Base-by-base conservation (phyloP, 2,329 filamentous ascomycete genomes). In the Blastomyces silverae region DNA sequence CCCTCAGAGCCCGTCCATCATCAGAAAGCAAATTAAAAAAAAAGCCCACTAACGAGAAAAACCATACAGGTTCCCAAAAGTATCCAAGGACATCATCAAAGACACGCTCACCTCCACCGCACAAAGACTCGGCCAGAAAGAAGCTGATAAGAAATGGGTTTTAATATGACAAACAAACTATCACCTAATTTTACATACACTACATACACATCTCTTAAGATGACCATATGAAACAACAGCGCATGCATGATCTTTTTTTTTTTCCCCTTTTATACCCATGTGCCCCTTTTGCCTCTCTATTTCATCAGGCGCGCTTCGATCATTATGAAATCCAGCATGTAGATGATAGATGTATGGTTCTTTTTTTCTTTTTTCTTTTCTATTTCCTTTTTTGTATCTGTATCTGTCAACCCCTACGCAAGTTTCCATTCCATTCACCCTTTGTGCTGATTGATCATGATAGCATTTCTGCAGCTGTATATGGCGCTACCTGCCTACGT, bases 21-120 rank as follows among this genome's bases (percentile, higher is more conserved):
- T 37, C 10, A 37, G 34, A 37, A 37, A 37, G 34, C 34, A 37
- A 37, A 37, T 10, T 34, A 4, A 34, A 37, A 20, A 20, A 20
- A 0, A 44, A 4, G 13, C 42, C 3, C 42, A n/a, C 39, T 61
- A 42, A 61, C 28, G 2, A 61, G 28, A 61, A n/a, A 39, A 2
- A 2, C 37, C 25, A 20, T 48, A 15, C 69, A 85, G 83, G 69
- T 91, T 93, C 69, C 85, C 87, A 0, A 87, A 87, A 67, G 83
- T 87, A 57, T 85, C 87, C 1, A 90, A 88, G 70, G 84, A 86
- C 25, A 84, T 86, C 31, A 86, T 95, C 69, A 89, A 86, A 71
- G 84, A 86, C 63, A 92, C 89, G 0, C 78, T 94, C 25, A 86
- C 86, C 66, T 77, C 78, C 11, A 79, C 90, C 62, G 90, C 90